These are phyloP conservation scores for Neoboletus magnificus DNA, from an alignment of 768 basidiomycete genomes.

Conservation along the genomic window DNA sequence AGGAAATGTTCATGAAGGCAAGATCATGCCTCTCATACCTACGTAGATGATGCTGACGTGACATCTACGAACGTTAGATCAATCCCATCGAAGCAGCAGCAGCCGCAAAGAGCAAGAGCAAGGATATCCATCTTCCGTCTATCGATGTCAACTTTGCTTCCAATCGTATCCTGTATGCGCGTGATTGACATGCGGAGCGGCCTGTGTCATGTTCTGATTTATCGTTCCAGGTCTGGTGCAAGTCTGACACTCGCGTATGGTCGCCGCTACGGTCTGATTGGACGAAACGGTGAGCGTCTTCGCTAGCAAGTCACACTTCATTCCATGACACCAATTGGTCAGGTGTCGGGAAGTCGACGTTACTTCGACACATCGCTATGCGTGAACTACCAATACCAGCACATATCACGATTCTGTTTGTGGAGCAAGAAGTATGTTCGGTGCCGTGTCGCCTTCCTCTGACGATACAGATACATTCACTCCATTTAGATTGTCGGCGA, in stretches of 20 bases:
- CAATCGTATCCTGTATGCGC: constrained; percentile 79
- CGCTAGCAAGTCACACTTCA: not conserved
- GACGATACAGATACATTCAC: not conserved
- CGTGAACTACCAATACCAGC: constrained; percentile 91
- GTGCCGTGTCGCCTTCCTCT: not conserved
- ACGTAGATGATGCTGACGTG: not conserved
- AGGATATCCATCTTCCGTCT: constrained; percentile 90
- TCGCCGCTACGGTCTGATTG: constrained; percentile 88
- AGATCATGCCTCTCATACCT: not conserved
- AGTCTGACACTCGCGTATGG: constrained; percentile 85
- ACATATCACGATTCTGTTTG: constrained; percentile 95
- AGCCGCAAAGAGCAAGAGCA: constrained; percentile 88
- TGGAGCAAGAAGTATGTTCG: constrained; percentile 85
- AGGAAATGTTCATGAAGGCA: constrained; percentile 99
- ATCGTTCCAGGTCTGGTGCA: constrained; percentile 58
- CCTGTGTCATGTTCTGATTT: constrained; percentile 2
- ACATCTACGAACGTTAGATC: constrained; percentile 45
- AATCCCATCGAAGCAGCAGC: constrained; percentile 85
- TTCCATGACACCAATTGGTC: not conserved
- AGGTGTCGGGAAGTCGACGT: constrained; percentile 96
- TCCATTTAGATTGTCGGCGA: constrained; percentile 77
- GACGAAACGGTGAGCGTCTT: constrained; percentile 62
- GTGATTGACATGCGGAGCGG: not conserved
- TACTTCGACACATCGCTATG: constrained; percentile 91
- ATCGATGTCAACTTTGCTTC: constrained; percentile 98